Evolutionary conservation across 306 rosid genomes (phyloP).

Genomic region (Lotus japonicus): DNA sequence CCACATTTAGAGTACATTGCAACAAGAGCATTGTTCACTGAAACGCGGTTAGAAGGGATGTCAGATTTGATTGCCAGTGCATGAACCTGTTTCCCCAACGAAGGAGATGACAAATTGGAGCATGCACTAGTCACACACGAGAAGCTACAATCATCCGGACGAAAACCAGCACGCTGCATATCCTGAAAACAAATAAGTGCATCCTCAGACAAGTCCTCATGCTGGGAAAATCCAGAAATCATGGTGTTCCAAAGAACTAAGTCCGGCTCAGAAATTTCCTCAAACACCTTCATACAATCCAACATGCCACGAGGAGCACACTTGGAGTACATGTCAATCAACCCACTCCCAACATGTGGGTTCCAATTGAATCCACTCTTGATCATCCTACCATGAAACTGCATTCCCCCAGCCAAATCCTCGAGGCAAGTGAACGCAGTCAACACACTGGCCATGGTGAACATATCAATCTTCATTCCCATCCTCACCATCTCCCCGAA

Average conservation of each 20-base stretch:
- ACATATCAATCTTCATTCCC: slow-evolving; percentile 60
- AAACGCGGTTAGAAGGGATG: slow-evolving; percentile 54
- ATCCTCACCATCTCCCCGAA: slow-evolving; percentile 53
- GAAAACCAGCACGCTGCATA: slow-evolving; percentile 54
- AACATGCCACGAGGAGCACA: slow-evolving; percentile 60
- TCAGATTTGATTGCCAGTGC: slow-evolving; percentile 67
- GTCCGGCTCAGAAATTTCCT: slow-evolving; percentile 64
- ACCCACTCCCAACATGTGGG: slow-evolving; percentile 74
- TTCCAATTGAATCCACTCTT: slow-evolving; percentile 75
- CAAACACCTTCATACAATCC: slow-evolving; percentile 58
- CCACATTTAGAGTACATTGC: slow-evolving; percentile 89
- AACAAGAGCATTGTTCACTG: slow-evolving; percentile 69
- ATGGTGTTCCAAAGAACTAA: slow-evolving; percentile 83
- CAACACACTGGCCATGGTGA: slow-evolving; percentile 79
- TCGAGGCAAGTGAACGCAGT: slow-evolving; percentile 58
- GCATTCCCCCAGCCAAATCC: slow-evolving; percentile 67
- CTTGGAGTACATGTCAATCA: slow-evolving; percentile 78
- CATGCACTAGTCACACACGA: slow-evolving; percentile 71
- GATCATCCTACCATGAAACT: slow-evolving; percentile 71
- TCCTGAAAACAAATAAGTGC: slow-evolving; percentile 50
- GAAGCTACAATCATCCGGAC: slow-evolving; percentile 73
- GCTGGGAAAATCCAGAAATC: slow-evolving; percentile 74
- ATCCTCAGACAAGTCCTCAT: slow-evolving; percentile 57
- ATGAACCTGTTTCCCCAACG: slow-evolving; percentile 69
- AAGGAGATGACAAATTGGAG: slow-evolving; percentile 71